Evolutionary conservation across 2,329 filamentous ascomycete genomes (phyloP), one percentile per base, ranked within the genome.

Genomic region (Fusarium coffeatum): DNA sequence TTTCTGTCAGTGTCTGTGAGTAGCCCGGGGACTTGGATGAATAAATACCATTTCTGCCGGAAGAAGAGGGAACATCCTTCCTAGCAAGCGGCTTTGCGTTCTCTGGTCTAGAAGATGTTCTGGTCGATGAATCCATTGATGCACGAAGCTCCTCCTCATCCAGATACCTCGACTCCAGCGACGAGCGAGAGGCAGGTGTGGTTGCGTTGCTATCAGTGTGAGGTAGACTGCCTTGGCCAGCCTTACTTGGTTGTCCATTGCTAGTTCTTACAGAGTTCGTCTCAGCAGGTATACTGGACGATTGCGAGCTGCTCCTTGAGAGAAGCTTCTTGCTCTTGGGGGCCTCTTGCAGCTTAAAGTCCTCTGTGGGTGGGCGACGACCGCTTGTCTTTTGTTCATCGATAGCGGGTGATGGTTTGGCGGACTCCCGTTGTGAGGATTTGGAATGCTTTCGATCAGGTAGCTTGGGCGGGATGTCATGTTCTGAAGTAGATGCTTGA

Each of bases 321-420:
- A 79, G 72, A 32, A 80, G 66, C 73, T 83, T 86, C 73, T 87
- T 88, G 74, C 84, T 87, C 79, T 90, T 92, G 1, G 93, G 93
- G 3, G 92, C 92, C 50, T 97, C 93, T 76, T 95, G 93, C 45
- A 96, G 80, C 79, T 91, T 93, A 80, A 94, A 94, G 28, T 89
- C 89, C 15, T 92, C 90, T 5, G 78, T 83, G 20, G 73, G 57
- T 22, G 70, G 74, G 34, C 79, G 78, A 66, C 80, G 83, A 1
- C 64, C 67, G 30, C 77, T 59, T n/a, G 72, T 45, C 54, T 80
- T 83, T 51, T 77, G 76, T 4, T 85, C 83, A 15, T 87, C 84
- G 2, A 73, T 69, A 3, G 69, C 68, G 1, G 77, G 69, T 15
- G 79, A 77, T 2, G 76, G 53, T 55, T 74, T 78, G 27, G 51